Evolutionary conservation across 2,329 filamentous ascomycete species (phyloP), one percentile per base, ranked within the genome.

Genomic region (Nigrospora sphaerica): DNA sequence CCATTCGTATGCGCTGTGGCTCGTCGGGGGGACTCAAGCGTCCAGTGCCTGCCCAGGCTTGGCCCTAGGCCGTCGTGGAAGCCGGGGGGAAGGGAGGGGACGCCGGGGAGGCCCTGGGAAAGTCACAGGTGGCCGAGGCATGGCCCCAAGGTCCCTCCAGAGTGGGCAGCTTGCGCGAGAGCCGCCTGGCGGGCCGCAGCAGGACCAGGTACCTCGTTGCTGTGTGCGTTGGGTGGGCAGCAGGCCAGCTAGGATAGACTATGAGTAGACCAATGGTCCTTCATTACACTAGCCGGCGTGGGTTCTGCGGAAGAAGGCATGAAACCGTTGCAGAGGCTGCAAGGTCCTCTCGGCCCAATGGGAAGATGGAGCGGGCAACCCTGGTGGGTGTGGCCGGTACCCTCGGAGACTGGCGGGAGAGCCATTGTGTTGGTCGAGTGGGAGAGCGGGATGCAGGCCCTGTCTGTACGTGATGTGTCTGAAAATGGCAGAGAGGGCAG

Each of bases 241-340:
- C 60, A 67, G 65, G 65, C 67, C 66, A 65, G 63, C 64, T 67
- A 62, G 65, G 60, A 64, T 59, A 61, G 60, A 55, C 34, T 60
- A 54, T 52, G 58, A 56, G 54, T 49, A 53, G 57, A 55, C 63
- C 57, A 73, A 72, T 70, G 69, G 69, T 60, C 62, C 61, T 67
- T 63, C 57, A 61, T 63, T 61, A 71, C 66, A 64, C 68, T 65
- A 67, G 66, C 62, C 61, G 65, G 65, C 60, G 61, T 67, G 59
- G 62, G 68, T 62, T 66, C 64, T 62, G 67, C 70, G 71, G 69
- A 69, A 68, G 67, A 71, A 69, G 67, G 71, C 72, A 74, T 75
- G 70, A 69, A 44, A 44, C 70, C 67, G 71, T 72, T 70, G 69
- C 68, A 61, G 63, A 68, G 61, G 55, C 60, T 63, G 57, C 55